Conservation (phyloP, 257 asterid species). For the Petunia secreta region DNA sequence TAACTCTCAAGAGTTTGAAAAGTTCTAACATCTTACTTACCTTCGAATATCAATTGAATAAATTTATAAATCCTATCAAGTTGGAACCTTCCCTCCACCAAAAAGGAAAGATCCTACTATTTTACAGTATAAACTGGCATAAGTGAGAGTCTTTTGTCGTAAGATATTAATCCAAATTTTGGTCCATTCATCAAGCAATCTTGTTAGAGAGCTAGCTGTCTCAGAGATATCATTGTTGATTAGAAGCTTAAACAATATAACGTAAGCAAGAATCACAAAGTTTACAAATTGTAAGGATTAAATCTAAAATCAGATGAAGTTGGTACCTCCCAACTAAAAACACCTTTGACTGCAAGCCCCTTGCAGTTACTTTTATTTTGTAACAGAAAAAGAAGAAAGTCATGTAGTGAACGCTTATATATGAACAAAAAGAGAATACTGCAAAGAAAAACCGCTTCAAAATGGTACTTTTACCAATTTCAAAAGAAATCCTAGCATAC, state of each 20-base stretch:
- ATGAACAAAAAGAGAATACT: not conserved
- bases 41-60: not conserved
- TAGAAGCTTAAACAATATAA: constrained; percentile 3
- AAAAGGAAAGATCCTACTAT: not conserved
- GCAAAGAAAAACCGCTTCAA: not conserved
- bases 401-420: not conserved
- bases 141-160: not conserved
- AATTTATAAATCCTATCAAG: not conserved
- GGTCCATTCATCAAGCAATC: not conserved
- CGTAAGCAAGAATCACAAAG: not conserved
- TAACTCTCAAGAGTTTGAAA: not conserved
- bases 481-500: not conserved
- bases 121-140: not conserved
- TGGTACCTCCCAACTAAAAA: not conserved
- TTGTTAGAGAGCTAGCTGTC: not conserved
- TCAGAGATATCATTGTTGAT: not conserved
- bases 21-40: not conserved
- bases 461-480: not conserved
- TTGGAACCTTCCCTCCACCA: not conserved
- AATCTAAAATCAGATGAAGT: not conserved
- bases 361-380: not conserved
- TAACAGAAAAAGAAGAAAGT: not conserved
- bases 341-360: not conserved
- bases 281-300: not conserved
- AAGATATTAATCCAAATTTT: not conserved